Evolutionary conservation across 2,329 filamentous ascomycete species (phyloP), one percentile per base, ranked within the genome.

Genomic region (Calonectria honghensis): DNA sequence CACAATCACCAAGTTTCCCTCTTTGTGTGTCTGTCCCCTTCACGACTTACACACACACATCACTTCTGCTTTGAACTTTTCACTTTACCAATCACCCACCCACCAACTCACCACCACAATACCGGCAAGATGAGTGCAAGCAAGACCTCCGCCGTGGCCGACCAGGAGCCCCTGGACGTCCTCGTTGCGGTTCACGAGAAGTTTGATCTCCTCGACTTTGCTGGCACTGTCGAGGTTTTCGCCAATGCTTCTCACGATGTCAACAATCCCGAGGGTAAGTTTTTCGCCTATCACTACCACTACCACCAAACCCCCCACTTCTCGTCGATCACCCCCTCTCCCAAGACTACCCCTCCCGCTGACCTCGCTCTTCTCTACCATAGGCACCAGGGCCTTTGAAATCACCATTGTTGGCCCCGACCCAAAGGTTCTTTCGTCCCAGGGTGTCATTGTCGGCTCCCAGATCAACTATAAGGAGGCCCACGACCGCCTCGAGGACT

Each of bases 391-490:
- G 80, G 91, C 90, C 68, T 92, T 92, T 81, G 90, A 92, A 73
- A 86, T 89, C 81, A 92, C 90, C 79, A 85, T 92, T 76, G 89
- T 88, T 45, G 87, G 85, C 39, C 85, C 86, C 75, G 90, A 92
- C 80, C 85, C 88, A 79, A 88, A 90, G 84, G 87, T 91, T 57
- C 82, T 92, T 66, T 91, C 90, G 32, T 84, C 86, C 52, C 88
- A 95, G 84, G 94, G 94, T 78, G 90, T 93, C 82, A 89, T 92
- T 79, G 88, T 97, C 84, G 91, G 91, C 81, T 92, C 94, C 76
- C 93, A 97, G 85, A 93, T 96, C 84, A 89, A 92, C 83, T 95
- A 91, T 89, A 94, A 94, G 82, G 94, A 96, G 82, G 95, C 94
- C 75, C 90, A 95, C 85, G 91, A 95, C 74, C 89, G 89, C 79